Evolutionary conservation across 2,329 filamentous ascomycete genomes (phyloP).

Genomic region (Septoria linicola): DNA sequence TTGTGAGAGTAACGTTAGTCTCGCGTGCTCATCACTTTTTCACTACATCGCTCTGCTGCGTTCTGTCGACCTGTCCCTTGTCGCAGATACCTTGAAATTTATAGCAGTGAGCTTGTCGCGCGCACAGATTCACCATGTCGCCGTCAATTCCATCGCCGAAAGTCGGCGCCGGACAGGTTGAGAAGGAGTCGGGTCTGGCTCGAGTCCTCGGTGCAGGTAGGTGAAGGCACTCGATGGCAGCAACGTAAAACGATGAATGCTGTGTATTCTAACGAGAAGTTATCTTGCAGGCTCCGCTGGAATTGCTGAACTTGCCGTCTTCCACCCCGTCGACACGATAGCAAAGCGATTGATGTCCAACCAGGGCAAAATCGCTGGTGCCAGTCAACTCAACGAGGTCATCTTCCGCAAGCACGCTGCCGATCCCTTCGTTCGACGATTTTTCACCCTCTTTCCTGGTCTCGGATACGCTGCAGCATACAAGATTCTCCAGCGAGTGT

Average conservation of each 20-base stretch:
- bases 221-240: constrained; percentile 23
- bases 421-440: constrained; percentile 71
- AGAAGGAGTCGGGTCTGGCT: constrained; percentile 87
- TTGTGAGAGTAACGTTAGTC: no score
- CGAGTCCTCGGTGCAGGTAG: constrained; percentile 88
- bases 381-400: constrained; percentile 75
- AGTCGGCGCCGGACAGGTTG: constrained; percentile 46
- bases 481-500: constrained; percentile 95
- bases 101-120: not conserved
- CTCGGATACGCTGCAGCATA: constrained; percentile 97
- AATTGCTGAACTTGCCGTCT: constrained; percentile 88
- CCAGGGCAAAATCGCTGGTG: constrained; percentile 66
- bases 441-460: constrained; percentile 93
- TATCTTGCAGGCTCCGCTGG: constrained; percentile 71
- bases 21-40: no score
- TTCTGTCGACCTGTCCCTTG: not conserved
- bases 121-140: constrained; percentile 25
- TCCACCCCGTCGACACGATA: constrained; percentile 96
- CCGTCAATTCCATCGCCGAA: constrained; percentile 30
- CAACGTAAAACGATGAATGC: no score
- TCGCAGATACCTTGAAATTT: not conserved
- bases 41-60: not conserved
- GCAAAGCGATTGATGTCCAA: constrained; percentile 99
- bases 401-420: constrained; percentile 88
- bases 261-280: constrained; percentile 3